These are phyloP conservation scores for Arabidopsis thaliana DNA, from an alignment of 345 rosid genomes.

Conservation along the genomic window DNA sequence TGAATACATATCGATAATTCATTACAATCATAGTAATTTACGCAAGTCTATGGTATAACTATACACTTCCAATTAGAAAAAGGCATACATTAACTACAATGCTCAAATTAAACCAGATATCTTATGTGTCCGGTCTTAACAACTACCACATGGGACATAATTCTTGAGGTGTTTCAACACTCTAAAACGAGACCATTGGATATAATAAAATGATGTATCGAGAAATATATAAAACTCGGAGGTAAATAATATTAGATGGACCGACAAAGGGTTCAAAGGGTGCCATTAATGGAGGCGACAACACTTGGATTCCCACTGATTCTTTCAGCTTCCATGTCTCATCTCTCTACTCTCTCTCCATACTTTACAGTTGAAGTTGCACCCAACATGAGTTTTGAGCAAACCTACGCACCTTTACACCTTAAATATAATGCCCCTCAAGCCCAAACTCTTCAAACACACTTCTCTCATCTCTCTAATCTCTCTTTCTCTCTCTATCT, in stretches of 20 bases:
- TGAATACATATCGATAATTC: background rate
- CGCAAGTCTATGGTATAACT: slow-evolving; percentile 15
- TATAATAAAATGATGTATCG: slow-evolving; percentile 17
- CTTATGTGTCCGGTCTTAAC: slow-evolving; percentile 22
- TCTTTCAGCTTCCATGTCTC: slow-evolving; percentile 60
- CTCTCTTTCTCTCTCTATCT: background rate
- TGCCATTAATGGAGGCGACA: slow-evolving; percentile 93
- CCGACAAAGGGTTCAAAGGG: slow-evolving; percentile 79
- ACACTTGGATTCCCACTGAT: slow-evolving; percentile 72
- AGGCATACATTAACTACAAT: slow-evolving; percentile 6
- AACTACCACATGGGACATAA: slow-evolving; percentile 45
- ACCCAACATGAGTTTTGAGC: slow-evolving; percentile 47
- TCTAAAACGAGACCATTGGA: slow-evolving; percentile 26
- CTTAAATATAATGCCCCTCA: slow-evolving; percentile 50
- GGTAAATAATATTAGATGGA: slow-evolving; percentile 45
- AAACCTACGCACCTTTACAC: slow-evolving; percentile 52
- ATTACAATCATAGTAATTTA: background rate
- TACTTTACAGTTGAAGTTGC: slow-evolving; percentile 47
- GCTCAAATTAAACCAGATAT: slow-evolving; percentile 23
- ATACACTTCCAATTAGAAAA: background rate
- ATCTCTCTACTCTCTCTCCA: slow-evolving; percentile 47
- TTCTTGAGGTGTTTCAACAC: slow-evolving; percentile 38
- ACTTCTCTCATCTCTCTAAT: slow-evolving; percentile 28
- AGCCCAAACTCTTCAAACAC: slow-evolving; percentile 33
- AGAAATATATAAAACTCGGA: slow-evolving; percentile 30